Percentiles rank a stretch among this genome's conserved stretches.
These are phyloP conservation scores for Conticribra weissflogii DNA, from an alignment of 108 stramenopile species.

Conservation along the genomic window DNA sequence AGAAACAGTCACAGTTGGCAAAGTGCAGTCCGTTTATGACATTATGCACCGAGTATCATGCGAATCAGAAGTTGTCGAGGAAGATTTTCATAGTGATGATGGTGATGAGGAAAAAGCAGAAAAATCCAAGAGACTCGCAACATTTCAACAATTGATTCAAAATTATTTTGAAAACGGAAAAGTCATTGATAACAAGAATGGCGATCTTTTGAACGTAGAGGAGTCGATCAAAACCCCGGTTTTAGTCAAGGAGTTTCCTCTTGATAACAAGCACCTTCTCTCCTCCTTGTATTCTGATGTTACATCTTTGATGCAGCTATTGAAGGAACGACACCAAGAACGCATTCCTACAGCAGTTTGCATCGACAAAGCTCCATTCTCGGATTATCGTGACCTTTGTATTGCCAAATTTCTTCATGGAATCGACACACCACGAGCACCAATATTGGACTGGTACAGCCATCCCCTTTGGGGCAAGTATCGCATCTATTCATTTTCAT, in stretches of 20 bases:
- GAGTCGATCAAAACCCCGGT: constrained; percentile 14
- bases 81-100: constrained; percentile 23
- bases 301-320: constrained; percentile 37
- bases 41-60: constrained; percentile 63
- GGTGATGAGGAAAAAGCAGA: background rate
- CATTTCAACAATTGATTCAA: constrained; percentile 64
- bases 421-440: constrained; percentile 64
- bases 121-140: constrained; percentile 60
- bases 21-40: constrained; percentile 70
- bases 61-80: constrained; percentile 6
- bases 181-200: background rate
- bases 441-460: constrained; percentile 47
- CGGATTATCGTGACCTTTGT: constrained; percentile 72
- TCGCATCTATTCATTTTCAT: constrained; percentile 49
- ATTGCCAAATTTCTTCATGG: constrained; percentile 83
- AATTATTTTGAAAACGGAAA: constrained; percentile 55
- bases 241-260: constrained; percentile 40
- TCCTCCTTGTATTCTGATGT: constrained; percentile 49
- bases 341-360: constrained; percentile 12
- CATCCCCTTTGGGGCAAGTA: constrained; percentile 80
- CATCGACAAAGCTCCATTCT: constrained; percentile 34
- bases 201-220: constrained; percentile 9
- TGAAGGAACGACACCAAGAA: constrained; percentile 36
- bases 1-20: constrained; percentile 49
- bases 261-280: constrained; percentile 17